Evolutionary conservation across 2,329 filamentous ascomycete genomes (phyloP), one percentile per base, ranked within the genome.

Genomic region (Coleophoma cylindrospora): DNA sequence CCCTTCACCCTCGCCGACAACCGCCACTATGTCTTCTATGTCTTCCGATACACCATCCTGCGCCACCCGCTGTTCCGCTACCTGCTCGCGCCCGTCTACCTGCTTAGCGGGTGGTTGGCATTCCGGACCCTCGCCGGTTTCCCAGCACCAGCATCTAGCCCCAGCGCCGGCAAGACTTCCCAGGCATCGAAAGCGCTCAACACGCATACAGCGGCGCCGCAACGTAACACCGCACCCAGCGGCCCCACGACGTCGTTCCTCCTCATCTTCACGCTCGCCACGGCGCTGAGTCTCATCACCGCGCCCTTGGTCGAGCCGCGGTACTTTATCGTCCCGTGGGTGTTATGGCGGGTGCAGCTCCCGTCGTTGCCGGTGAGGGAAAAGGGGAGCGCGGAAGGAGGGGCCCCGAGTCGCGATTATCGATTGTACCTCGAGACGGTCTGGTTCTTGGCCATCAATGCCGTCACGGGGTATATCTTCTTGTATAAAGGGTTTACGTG

Each of bases 1-100:
- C 92, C 94, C 0, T 99, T 97, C 66, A 96, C 91, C 0, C 79
- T 97, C 1, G 94, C 94, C 34, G 94, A 99, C 68, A 99, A 99
- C 68, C 79, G 94, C 2, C 94, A 99, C 67, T 99, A 96, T 72
- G 86, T 95, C 66, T 99, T 99, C 68, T 99, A 99, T 70, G 75
- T 95, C 53, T 99, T 99, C 74, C 84, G 91, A 1, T 83, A 91
- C 61, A 84, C 87, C 6, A 84, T 97, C 36, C 79, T 87, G 2
- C 77, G 76, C 6, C 80, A 88, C 40, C 72, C 75, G 1, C 68
- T 73, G 15, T 69, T 89, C 47, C 84, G 84, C 34, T 91, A 90
- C 59, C 68, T 77, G 1, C 83, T 87, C 1, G 78, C 86, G 0
- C 74, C 84, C 0, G 71, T 86, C 1, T 97, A 99, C 67, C 77